Evolutionary conservation across 2,329 filamentous ascomycete species (phyloP), one percentile per base, ranked within the genome.

Genomic region (Colletotrichum kahawae): DNA sequence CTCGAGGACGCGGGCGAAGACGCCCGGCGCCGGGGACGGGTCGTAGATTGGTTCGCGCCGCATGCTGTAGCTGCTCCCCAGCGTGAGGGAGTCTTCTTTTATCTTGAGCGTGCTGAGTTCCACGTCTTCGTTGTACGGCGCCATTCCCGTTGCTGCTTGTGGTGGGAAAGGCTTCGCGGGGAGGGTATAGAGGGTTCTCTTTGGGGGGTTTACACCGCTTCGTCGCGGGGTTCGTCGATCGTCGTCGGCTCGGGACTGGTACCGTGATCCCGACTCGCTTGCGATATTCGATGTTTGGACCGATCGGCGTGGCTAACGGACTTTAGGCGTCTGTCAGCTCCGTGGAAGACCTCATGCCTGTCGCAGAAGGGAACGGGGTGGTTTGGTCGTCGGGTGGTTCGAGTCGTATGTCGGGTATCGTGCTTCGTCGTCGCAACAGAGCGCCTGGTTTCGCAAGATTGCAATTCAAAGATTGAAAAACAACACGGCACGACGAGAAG

Each of bases 81-180:
- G 86, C 24, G 85, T 85, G 69, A 89, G 81, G 18, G 87, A 88
- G 78, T 92, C 91, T 77, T 93, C 91, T 79, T 90, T 90, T 77
- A 91, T 84, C 77, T 89, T 89, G 80, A 91, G 88, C 60, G 88
- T 89, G 79, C 90, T 90, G 80, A 93, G 86, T 80, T 91, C 89
- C 79, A 91, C 85, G 79, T 87, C 85, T 72, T 81, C 81, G 48
- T 82, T 81, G 36, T 75, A 75, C 56, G 82, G 81, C 57, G 86
- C 85, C 85, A 85, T 87, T 34, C 59, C 66, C 57, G 31, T 51
- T 14, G 29, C 18, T 34, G 57, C 43, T 21, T 51, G 29, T 21
- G 57, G 57, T 59, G 56, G 18, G 27, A 9, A 7, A 59, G 31
- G 64, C 31, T 76, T 54, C 70, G 70, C 62, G 71, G 63, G 21